Evolutionary conservation across 1,284 basidiomycete species (phyloP).

Genomic region (Singerocomus rubriflavus): DNA sequence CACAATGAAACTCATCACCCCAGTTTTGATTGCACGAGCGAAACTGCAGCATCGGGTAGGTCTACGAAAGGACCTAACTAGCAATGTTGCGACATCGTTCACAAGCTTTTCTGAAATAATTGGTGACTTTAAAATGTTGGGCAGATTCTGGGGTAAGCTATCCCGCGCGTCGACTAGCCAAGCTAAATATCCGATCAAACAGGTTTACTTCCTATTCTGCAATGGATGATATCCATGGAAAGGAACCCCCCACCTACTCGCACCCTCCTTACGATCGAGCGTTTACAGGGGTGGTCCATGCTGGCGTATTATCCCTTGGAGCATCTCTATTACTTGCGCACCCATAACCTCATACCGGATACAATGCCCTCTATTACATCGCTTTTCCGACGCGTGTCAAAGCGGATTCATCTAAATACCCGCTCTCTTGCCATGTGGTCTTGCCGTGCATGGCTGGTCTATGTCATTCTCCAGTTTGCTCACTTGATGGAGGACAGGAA

Average conservation of each 20-base stretch:
- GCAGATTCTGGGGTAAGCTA: slow-evolving; percentile 71
- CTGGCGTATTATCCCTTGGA: slow-evolving; percentile 80
- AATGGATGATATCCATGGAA: slow-evolving; percentile 75
- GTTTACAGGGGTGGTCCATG: slow-evolving; percentile 83
- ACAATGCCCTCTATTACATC: slow-evolving; percentile 44
- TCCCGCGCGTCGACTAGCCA: not conserved
- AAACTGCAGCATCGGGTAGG: slow-evolving; percentile 63
- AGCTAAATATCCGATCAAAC: slow-evolving; percentile 1
- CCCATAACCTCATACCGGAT: slow-evolving; percentile 60
- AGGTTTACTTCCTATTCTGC: slow-evolving; percentile 75
- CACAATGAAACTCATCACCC: slow-evolving; percentile 62
- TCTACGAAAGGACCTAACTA: slow-evolving; percentile 47
- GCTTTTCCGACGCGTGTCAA: slow-evolving; percentile 40
- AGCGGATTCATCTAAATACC: slow-evolving; percentile 44
- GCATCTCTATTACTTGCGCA: slow-evolving; percentile 68
- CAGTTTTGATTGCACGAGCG: slow-evolving; percentile 62
- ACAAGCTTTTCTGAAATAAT: slow-evolving; percentile 55
- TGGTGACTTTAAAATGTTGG: slow-evolving; percentile 66
- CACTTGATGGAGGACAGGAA: slow-evolving; percentile 68
- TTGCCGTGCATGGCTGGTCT: slow-evolving; percentile 72
- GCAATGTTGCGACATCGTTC: slow-evolving; percentile 50
- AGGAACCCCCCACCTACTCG: slow-evolving; percentile 65
- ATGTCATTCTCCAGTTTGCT: slow-evolving; percentile 69
- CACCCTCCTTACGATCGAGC: slow-evolving; percentile 69
- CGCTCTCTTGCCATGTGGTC: slow-evolving; percentile 61